Base-by-base conservation (phyloP, 257 asterid species). In the Solanum lycopersicoides region DNA sequence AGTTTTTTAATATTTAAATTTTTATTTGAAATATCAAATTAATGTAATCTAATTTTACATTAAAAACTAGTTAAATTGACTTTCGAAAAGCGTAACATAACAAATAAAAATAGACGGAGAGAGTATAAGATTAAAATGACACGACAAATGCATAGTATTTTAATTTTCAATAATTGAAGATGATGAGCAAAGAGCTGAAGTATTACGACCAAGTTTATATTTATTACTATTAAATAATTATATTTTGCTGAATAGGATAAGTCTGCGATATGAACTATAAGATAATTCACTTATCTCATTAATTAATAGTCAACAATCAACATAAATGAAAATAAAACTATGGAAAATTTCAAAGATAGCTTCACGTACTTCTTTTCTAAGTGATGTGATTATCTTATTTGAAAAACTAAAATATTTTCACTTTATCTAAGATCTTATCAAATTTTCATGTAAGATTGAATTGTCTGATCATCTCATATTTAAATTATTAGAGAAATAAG, bases 161-260 rank as follows among this genome's bases (percentile, higher is more conserved):
- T 41, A 2, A 5, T n/a, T 42, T 39, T n/a, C 23, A 76, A 76
- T 41, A 3, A 76, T 76, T 76, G 13, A 76, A 42, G 83, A n/a
- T n/a, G 60, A 76, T 76, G 83, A 76, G 23, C 60, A 76, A 76
- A 76, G 53, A 20, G 82, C 23, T 23, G 83, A 10, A 39, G 83
- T 41, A 23, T 41, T 76, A 23, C 9, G 59, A 23, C 59, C 50
- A 76, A n/a, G 59, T 76, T 1, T 20, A 20, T 21, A 20, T 42
- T 45, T 6, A 12, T 41, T 41, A n/a, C 0, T 7, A 21, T 21
- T 41, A 28, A 28, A 28, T 28, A 39, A 47, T 47, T 47, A 47
- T 14, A 47, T 14, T 21, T 75, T 71, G 44, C n/a, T 34, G 13
- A 71, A 32, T 32, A 3, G 14, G 23, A 9, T 32, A 32, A 71